Evolutionary conservation across 805 yeast species (phyloP).

Genomic region (Pichia ethanolica): DNA sequence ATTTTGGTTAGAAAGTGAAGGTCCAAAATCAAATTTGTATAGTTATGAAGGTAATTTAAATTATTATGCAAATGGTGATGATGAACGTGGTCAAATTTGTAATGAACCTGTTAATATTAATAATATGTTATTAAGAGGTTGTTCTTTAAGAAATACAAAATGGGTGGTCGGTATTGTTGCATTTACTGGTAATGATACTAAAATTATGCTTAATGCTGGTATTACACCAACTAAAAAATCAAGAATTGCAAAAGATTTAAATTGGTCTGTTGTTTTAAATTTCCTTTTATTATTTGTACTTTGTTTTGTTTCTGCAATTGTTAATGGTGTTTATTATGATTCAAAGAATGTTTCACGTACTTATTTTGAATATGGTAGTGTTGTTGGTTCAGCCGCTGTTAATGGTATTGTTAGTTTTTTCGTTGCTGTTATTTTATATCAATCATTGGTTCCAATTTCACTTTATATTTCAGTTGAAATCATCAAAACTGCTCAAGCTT

Average conservation of each 20-base stretch:
- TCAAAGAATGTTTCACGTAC: conserved; percentile 42
- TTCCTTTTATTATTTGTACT: conserved; percentile 55
- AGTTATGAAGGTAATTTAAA: conserved; percentile 67
- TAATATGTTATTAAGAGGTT: conserved; percentile 67
- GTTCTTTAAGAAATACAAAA: conserved; percentile 70
- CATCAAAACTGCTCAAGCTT: conserved; percentile 76
- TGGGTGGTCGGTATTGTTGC: conserved; percentile 76
- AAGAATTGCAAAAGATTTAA: conserved; percentile 64
- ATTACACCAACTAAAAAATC: conserved; percentile 72
- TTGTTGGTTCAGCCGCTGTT: conserved; percentile 55
- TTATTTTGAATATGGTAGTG: conserved; percentile 63
- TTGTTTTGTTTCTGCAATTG: conserved; percentile 63
- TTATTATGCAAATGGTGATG: conserved; percentile 34
- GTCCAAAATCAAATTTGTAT: conserved; percentile 74
- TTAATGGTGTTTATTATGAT: conserved; percentile 61
- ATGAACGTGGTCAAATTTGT: conserved; percentile 25
- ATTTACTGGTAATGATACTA: conserved; percentile 74
- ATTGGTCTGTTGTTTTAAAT: conserved; percentile 61
- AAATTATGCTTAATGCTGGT: conserved; percentile 77
- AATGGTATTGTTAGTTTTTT: conserved; percentile 70
- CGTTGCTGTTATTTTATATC: conserved; percentile 70
- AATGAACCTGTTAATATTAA: conserved; percentile 66
- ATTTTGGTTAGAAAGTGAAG: conserved; percentile 75
- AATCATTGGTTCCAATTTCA: conserved; percentile 77
- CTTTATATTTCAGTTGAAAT: conserved; percentile 76